Conservation (phyloP, 139 green algal genomes). For the Cymbomonas tetramitiformis region DNA sequence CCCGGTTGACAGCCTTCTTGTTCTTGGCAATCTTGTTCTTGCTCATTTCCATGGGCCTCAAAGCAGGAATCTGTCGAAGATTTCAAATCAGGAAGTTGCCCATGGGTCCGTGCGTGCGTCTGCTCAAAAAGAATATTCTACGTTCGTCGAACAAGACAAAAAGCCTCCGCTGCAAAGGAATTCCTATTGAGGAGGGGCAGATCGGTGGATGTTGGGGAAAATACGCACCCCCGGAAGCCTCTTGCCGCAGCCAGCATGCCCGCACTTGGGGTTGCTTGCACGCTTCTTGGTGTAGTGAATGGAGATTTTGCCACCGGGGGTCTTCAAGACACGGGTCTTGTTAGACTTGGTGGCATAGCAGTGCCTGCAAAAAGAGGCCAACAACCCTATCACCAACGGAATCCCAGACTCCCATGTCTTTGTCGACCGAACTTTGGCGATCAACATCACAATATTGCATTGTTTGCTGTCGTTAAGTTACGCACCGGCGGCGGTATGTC, state of each 20-base stretch:
- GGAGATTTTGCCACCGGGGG: constrained; percentile 74
- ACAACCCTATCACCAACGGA: neutral
- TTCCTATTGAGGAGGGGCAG: neutral
- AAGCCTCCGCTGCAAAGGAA: neutral
- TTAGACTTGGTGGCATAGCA: constrained; percentile 88
- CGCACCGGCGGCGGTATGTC: too few relatives aligned
- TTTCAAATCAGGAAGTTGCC: neutral
- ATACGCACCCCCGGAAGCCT: neutral
- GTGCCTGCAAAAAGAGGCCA: constrained; percentile 39
- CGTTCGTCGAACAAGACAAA: neutral
- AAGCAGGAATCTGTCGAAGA: constrained; percentile 22
- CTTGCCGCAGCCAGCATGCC: neutral
- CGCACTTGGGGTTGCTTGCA: constrained; percentile 42
- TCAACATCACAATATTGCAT: too few relatives aligned
- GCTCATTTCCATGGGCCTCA: constrained; percentile 35
- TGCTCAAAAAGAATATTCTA: neutral
- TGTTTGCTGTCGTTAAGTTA: too few relatives aligned
- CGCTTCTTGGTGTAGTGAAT: constrained; percentile 86
- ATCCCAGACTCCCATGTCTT: too few relatives aligned
- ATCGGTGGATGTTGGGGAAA: constrained; percentile 42
- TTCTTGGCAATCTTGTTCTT: constrained; percentile 63
- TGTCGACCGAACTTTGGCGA: too few relatives aligned
- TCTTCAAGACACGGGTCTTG: constrained; percentile 72
- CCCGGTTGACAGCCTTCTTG: constrained; percentile 83
- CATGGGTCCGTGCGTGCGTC: neutral